Base-by-base conservation (phyloP, 2,329 filamentous ascomycete species). In the Plenodomus tracheiphilus region DNA sequence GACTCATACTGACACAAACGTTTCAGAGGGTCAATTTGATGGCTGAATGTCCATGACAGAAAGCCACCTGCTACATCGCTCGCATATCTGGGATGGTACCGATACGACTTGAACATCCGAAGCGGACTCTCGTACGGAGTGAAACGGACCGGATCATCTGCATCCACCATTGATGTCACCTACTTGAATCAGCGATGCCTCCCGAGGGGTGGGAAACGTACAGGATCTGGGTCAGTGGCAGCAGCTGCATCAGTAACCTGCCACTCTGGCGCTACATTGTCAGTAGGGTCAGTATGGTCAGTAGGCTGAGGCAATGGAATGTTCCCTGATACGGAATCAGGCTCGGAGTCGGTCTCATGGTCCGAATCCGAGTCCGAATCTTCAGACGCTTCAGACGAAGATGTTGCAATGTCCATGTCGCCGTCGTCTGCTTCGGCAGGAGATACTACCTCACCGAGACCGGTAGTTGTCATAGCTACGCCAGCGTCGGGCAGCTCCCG, bases 31-130 rank as follows among this genome's bases (percentile, higher is more conserved):
- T 97, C 85, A 73, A 99, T 96, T 61, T 86, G 87, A 74, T 96
- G 89, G 75, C 90, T 97, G 76, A 93, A 97, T 37, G 92, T 97
- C 77, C 95, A 80, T 56, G 94, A 97, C 68, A 88, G 86, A 67
- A 91, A 87, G 37, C 93, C 93, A 54, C 86, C 87, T 47, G 83
- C 70, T 48, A 96, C 85, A 47, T 83, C 77, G 41, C 87, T 73
- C 57, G 79, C 77, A 74, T 86, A 97, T 43, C 83, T 79, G 25
- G 90, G 89, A 68, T 97, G 92, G 69, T 93, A 97, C 61, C 93
- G 90, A 74, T 89, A 99, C 32, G 89, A 87, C 70, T 85, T 90
- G 73, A 97, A 97, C 61, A 83, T 82, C 59, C 83, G 85, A 52
- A 99, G 79, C 25, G 91, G 89, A 66, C 91, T 96, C 66, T 88